Percentiles rank a stretch among this genome's conserved stretches.
phyloP scores from a whole-genome alignment of 2,329 filamentous ascomycete species.

The Hypoxylon sp. region DNA sequence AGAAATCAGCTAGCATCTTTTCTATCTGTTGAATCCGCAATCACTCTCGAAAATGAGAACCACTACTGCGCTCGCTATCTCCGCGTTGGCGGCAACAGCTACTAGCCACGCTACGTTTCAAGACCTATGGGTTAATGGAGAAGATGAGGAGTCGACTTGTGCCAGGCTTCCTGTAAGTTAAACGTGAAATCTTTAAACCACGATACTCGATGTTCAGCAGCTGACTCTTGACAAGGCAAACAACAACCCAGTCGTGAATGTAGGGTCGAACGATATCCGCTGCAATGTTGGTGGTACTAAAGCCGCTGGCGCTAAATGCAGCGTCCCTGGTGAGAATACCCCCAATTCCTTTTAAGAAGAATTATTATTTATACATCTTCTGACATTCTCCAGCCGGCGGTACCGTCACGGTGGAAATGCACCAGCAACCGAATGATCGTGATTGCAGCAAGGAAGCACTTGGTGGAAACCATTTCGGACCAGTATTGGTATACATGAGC shows the following conservation, averaged over 20 bases:
- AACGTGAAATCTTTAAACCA: background rate
- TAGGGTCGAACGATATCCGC: conserved; percentile 56
- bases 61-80: conserved; percentile 16
- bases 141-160: conserved; percentile 52
- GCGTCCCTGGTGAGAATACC: conserved; percentile 46
- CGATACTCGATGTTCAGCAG: background rate
- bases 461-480: conserved; percentile 66
- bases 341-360: background rate
- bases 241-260: conserved; percentile 60
- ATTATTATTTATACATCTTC: conserved; percentile 4
- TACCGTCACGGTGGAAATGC: conserved; percentile 62
- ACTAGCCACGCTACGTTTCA: conserved; percentile 66
- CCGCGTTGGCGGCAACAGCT: conserved; percentile 52
- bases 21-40: background rate
- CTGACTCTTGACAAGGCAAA: conserved; percentile 43
- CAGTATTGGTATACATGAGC: conserved; percentile 63
- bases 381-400: conserved; percentile 50
- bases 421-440: conserved; percentile 59
- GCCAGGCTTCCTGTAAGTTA: conserved; percentile 45
- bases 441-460: conserved; percentile 63
- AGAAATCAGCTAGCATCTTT: background rate
- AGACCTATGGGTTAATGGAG: conserved; percentile 62
- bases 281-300: conserved; percentile 56
- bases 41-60: conserved; percentile 38
- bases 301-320: conserved; percentile 53